phyloP scores from a whole-genome alignment of 225 moss, liverwort and hornwort genomes.

The Sphagnum tenellum region DNA sequence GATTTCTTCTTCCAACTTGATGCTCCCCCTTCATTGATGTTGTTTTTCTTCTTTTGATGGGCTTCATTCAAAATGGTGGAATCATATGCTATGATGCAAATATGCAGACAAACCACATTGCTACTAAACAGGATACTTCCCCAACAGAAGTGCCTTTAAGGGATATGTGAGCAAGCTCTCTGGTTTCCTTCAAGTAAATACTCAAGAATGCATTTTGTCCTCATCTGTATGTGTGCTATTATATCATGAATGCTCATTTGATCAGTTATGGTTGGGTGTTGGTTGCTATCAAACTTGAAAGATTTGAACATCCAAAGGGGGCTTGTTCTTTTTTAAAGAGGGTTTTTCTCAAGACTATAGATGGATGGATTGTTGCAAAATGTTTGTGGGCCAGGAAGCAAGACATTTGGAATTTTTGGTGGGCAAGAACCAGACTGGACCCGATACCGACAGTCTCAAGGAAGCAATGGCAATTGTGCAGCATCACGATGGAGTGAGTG shows the following conservation, averaged over 20 bases:
- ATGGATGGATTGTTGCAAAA: not conserved
- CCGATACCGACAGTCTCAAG: conserved; percentile 80
- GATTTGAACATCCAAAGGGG: too few relatives aligned
- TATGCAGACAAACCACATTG: conserved; percentile 77
- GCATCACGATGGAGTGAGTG: conserved; percentile 98
- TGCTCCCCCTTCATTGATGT: too few relatives aligned
- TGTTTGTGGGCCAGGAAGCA: conserved; percentile 48
- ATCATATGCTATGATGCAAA: conserved; percentile 19
- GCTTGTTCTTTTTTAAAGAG: too few relatives aligned
- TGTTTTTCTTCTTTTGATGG: too few relatives aligned
- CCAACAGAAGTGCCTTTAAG: conserved; percentile 77
- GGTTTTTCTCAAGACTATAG: too few relatives aligned
- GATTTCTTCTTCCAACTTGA: not conserved
- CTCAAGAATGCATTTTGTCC: not conserved
- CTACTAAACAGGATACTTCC: conserved; percentile 98
- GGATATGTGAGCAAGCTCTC: conserved; percentile 85
- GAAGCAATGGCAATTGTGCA: conserved; percentile 87
- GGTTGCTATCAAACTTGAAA: too few relatives aligned
- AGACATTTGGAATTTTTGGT: conserved; percentile 81
- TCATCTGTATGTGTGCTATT: too few relatives aligned
- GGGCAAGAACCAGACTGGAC: conserved; percentile 60
- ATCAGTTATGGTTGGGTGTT: too few relatives aligned
- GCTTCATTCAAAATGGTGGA: not conserved
- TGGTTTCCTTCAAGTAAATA: conserved; percentile 73
- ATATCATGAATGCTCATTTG: too few relatives aligned